phyloP scores from a whole-genome alignment of 371 early-diverging fungal species.

The Saksenaea vasiformis region DNA sequence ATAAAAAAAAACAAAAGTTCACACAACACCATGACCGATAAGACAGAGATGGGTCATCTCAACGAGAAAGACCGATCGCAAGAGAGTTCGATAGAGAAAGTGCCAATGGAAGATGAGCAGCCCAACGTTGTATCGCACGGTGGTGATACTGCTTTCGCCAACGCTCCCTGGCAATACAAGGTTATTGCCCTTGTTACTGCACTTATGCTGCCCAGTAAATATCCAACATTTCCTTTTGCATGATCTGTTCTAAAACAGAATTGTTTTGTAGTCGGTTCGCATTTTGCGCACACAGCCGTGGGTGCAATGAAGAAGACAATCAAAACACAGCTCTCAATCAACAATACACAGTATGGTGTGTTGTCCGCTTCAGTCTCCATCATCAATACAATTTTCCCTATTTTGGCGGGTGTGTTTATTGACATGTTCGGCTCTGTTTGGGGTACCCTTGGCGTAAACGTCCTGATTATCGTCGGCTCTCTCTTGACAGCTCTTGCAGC shows the following conservation, averaged over 20 bases:
- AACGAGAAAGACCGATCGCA: not conserved
- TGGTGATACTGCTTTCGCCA: slow-evolving; percentile 26
- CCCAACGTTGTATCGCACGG: not conserved
- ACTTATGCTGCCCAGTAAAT: slow-evolving; percentile 25
- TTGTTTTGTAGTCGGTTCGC: slow-evolving; percentile 30
- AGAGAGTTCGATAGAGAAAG: not conserved
- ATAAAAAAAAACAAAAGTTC: not conserved
- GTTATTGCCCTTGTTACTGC: slow-evolving; percentile 26
- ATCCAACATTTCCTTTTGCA: not conserved
- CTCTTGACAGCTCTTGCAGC: slow-evolving; percentile 34
- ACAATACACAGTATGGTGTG: slow-evolving; percentile 41
- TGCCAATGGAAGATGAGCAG: not conserved
- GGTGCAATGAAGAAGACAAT: slow-evolving; percentile 32
- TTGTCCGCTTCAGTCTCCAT: slow-evolving; percentile 31
- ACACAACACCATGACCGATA: not conserved
- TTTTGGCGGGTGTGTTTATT: slow-evolving; percentile 31
- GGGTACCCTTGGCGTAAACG: slow-evolving; percentile 27
- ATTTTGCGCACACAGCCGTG: slow-evolving; percentile 32
- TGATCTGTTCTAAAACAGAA: not conserved
- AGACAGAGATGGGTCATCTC: not conserved
- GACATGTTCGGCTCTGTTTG: slow-evolving; percentile 34
- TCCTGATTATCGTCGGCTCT: slow-evolving; percentile 26
- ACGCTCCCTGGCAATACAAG: slow-evolving; percentile 28
- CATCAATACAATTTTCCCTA: slow-evolving; percentile 41
- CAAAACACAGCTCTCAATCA: slow-evolving; percentile 20